These are phyloP conservation scores for Pseudogymnoascus sp. DNA, from an alignment of 2,329 filamentous ascomycete species.

Conservation along the genomic window DNA sequence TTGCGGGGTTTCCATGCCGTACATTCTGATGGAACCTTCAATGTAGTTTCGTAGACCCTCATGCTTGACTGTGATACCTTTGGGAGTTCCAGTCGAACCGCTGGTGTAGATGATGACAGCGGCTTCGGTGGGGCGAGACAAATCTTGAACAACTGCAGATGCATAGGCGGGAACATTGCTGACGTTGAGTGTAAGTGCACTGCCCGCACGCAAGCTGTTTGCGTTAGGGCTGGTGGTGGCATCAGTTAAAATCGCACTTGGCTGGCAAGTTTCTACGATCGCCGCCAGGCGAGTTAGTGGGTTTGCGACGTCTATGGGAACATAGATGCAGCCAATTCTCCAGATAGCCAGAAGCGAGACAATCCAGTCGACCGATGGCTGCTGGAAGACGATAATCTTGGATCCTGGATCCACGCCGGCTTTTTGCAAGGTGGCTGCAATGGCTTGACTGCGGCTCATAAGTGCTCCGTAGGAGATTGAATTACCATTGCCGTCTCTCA, in stretches of 20 bases:
- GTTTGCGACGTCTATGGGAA: conserved; percentile 34
- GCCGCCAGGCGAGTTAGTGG: conserved; percentile 26
- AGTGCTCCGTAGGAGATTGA: conserved; percentile 32
- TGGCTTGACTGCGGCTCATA: conserved; percentile 27
- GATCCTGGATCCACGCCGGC: conserved; percentile 17
- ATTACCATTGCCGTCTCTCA: conserved; percentile 14
- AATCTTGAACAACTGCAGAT: conserved; percentile 13
- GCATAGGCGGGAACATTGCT: conserved; percentile 11
- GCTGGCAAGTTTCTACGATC: conserved; percentile 27
- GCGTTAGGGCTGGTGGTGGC: conserved; percentile 13
- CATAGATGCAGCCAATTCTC: conserved; percentile 31
- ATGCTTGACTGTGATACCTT: conserved; percentile 33
- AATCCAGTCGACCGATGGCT: conserved; percentile 31
- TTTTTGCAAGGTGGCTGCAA: conserved; percentile 26
- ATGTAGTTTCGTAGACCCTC: conserved; percentile 20
- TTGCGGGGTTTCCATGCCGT: conserved; percentile 12
- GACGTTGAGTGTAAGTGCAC: conserved; percentile 7
- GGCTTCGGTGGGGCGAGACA: conserved; percentile 25
- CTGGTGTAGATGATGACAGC: conserved; percentile 23
- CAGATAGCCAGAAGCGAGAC: conserved; percentile 35
- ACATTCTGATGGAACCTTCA: conserved; percentile 15
- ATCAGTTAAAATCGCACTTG: conserved; percentile 26
- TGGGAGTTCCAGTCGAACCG: conserved; percentile 29
- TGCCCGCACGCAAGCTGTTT: conserved; percentile 6
- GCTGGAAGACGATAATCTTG: conserved; percentile 34